Evolutionary conservation across 164 flowering plant species (phyloP), one percentile per base, ranked within the genome.

Genomic region (Umbilicus rupestris): DNA sequence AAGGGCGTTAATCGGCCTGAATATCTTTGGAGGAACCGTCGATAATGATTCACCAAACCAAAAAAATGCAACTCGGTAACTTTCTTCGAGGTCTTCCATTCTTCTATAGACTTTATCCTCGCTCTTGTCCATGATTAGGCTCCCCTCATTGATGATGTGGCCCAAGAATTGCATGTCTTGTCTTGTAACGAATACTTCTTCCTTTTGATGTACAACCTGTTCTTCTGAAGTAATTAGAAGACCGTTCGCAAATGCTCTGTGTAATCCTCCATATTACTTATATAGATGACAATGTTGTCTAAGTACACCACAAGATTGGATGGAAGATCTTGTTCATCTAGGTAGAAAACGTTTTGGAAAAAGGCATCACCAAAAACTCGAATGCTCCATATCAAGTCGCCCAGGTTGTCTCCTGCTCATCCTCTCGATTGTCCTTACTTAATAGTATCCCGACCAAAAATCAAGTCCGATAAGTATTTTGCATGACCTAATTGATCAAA

Each of bases 221-320:
- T 64, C n/a, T n/a, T n/a, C n/a, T n/a, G n/a, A n/a, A n/a, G n/a
- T n/a, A n/a, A n/a, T n/a, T n/a, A n/a, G n/a, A n/a, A n/a, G n/a
- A n/a, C n/a, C n/a, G n/a, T n/a, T n/a, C n/a, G n/a, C n/a, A n/a
- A n/a, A n/a, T 64, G 19, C 31, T 39, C 24, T 3, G 22, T 0
- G 20, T 64, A 49, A 3, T 64, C 66, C 31, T 64, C 66, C 31
- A 64, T 1, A 0, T 49, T 64, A 3, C 16, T 20, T 17, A 49
- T 64, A 41, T 64, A 64, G 5, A 64, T 39, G 47, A 64, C 31
- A 0, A 64, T 64, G 17, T 41, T 31, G n/a, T 64, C 50, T 16
- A 64, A 28, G 49, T 64, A 64, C 3, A 64, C 30, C 12, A 64
- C 66, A 64, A 42, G 49, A 39, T 39, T 10, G 46, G 47, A 20